Evolutionary conservation across 2,329 filamentous ascomycete species (phyloP), one percentile per base, ranked within the genome.

Genomic region (Ophiosphaerella korrae): DNA sequence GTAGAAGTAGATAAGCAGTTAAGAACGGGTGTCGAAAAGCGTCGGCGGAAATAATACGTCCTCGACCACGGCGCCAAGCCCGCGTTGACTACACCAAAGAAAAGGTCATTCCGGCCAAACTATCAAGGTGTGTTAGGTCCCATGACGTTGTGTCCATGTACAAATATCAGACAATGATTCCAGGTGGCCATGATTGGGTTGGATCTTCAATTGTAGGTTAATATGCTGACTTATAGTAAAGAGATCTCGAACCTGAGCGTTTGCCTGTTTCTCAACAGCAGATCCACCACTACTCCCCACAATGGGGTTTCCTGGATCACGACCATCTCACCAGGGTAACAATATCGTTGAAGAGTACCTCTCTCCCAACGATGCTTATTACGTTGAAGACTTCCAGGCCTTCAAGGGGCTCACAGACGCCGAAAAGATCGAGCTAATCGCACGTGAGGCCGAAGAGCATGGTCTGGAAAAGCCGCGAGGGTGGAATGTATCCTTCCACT

Each of bases 401-500:
- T 74, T 72, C 62, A 74, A 69, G 50, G 42, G 34, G 1, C 61
- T 74, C 3, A 60, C 50, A n/a, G 63, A 67, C 40, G 55, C 58
- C 0, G 68, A 73, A 32, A 74, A 82, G 59, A 77, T 80, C 55
- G 73, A 76, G 31, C 82, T 85, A 57, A 79, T 84, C 62, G 72
- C 76, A 41, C 71, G 77, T 46, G 79, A 83, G 59, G 79, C 82
- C 35, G 79, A 84, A 53, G 75, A 80, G 55, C 79, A 90, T 74
- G 88, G 86, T 61, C 90, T 97, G 66, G 84, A 86, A 45, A 84
- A 86, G 32, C 92, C 93, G 1, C 87, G 88, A 68, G 92, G 92
- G 62, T 92, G 95, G 76, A 92, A 84, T 29, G 93, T 99, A 40
- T 97, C 93, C 8, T 97, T 92, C 76, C 94, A 99, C 74, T 91